Base-by-base conservation (phyloP, 2,329 filamentous ascomycete species). In the Phyllosticta citrichinensis region DNA sequence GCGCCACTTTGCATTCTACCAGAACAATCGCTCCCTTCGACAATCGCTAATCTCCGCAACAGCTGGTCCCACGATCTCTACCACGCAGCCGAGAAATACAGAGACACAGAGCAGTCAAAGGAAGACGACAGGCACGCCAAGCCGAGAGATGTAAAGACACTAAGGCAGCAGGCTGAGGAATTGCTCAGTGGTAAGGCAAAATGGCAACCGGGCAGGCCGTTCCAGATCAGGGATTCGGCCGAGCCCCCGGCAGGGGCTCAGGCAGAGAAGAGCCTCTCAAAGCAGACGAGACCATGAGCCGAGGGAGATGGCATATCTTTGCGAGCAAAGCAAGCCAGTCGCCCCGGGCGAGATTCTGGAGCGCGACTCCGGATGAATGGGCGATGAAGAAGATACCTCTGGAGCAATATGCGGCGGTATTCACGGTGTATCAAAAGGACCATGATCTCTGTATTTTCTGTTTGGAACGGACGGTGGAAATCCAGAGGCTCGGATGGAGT, bases 21-120 rank as follows among this genome's bases (percentile, higher is more conserved):
- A 24, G 11, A 14, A 5, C 22, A 19, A 54, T 19, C 8, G 50
- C 14, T 55, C 17, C 20, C 9, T 5, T 11, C 12, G 59, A n/a
- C 17, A 47, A 19, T 19, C 17, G 40, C 40, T 47, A 47, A 47
- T 8, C 4, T 2, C 14, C 2, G 40, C 17, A 47, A 47, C 59
- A 83, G 81, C 62, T 84, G 87, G 86, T 86, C 86, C 73, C 79
- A 85, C 65, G 74, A 80, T n/a, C 75, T 83, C 60, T 83, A 78
- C 72, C 77, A 80, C 69, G 77, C 79, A 67, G 77, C 82, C 27
- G 74, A 81, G 62, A 74, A 82, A 63, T 50, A 50, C 6, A n/a
- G n/a, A 22, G 59, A 57, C 5, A 74, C 77, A 60, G 74, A 77
- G 66, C 63, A 67, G 54, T 67, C 78, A 47, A 70, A 79, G 52